phyloP scores from a whole-genome alignment of 1,284 basidiomycete genomes.

The Athelia psychrophila region DNA sequence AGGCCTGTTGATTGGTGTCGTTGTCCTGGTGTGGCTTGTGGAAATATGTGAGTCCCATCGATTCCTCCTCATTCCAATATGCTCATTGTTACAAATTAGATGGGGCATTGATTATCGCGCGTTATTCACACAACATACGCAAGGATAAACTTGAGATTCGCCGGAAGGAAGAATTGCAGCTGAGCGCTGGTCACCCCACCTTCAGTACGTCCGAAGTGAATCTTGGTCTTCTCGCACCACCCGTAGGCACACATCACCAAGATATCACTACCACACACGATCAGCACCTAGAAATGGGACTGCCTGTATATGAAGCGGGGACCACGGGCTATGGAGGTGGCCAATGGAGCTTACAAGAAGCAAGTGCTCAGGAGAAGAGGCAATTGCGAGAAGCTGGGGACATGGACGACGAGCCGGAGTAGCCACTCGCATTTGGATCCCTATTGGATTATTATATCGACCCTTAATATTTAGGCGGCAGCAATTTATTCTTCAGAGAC shows the following conservation, averaged over 20 bases:
- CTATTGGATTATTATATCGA: no score
- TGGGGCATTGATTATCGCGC: conserved; percentile 52
- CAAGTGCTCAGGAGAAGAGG: conserved; percentile 10
- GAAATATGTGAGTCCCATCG: conserved; percentile 46
- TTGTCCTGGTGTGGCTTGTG: conserved; percentile 40
- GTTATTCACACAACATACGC: conserved; percentile 56
- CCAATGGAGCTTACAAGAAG: conserved; percentile 11
- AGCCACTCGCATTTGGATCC: no score
- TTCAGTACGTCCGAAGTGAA: background rate
- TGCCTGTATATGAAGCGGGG: background rate
- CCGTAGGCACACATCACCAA: conserved; percentile 4
- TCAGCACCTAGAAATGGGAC: background rate
- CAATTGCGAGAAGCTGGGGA: conserved; percentile 2
- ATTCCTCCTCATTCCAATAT: background rate
- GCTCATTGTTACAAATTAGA: conserved; percentile 34
- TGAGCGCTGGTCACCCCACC: background rate
- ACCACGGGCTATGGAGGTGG: conserved; percentile 16
- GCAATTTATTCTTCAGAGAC: no score
- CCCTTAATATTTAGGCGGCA: no score
- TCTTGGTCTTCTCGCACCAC: conserved; percentile 1
- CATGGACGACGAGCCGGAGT: background rate
- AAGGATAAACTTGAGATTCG: conserved; percentile 43
- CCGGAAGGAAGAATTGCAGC: conserved; percentile 1
- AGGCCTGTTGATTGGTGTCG: conserved; percentile 45
- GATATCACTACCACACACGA: conserved; percentile 12